Evolutionary conservation across 2,329 filamentous ascomycete genomes (phyloP).

Genomic region (Diaporthe destruens): DNA sequence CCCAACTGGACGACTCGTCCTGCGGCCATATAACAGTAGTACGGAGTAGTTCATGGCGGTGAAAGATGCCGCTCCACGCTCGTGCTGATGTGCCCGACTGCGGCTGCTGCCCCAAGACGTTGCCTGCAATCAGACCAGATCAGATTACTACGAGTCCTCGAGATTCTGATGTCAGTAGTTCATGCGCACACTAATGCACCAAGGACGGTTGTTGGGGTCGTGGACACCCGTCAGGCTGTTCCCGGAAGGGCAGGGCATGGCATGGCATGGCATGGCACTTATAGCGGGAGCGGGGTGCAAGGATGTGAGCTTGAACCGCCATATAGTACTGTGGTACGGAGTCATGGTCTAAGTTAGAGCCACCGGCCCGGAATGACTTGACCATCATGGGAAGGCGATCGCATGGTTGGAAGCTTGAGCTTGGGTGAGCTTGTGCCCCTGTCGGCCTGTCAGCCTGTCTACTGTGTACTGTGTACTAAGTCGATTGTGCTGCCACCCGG

Average conservation of each 20-base stretch:
- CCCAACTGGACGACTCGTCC: neutral
- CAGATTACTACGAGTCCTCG: conserved; percentile 28
- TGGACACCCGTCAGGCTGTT: neutral
- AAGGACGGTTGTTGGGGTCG: neutral
- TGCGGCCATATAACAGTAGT: too few species aligned
- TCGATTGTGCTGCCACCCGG: neutral
- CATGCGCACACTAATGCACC: neutral
- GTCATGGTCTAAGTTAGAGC: neutral
- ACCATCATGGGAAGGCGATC: neutral
- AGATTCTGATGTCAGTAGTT: conserved; percentile 20
- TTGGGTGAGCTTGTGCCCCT: conserved; percentile 22
- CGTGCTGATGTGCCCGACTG: conserved; percentile 15
- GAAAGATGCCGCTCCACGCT: conserved; percentile 3
- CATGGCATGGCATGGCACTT: neutral
- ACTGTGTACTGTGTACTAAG: neutral
- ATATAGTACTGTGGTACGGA: neutral
- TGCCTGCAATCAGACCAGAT: neutral
- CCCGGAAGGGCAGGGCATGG: conserved; percentile 4
- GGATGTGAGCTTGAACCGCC: conserved; percentile 33
- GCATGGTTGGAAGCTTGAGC: conserved; percentile 33
- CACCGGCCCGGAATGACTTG: conserved; percentile 19
- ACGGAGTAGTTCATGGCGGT: too few species aligned
- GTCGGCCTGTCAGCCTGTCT: neutral
- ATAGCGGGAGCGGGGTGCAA: conserved; percentile 10
- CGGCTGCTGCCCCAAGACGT: conserved; percentile 13